Evolutionary conservation across 441 rosid species (phyloP).

Genomic region (Erodium trifolium): DNA sequence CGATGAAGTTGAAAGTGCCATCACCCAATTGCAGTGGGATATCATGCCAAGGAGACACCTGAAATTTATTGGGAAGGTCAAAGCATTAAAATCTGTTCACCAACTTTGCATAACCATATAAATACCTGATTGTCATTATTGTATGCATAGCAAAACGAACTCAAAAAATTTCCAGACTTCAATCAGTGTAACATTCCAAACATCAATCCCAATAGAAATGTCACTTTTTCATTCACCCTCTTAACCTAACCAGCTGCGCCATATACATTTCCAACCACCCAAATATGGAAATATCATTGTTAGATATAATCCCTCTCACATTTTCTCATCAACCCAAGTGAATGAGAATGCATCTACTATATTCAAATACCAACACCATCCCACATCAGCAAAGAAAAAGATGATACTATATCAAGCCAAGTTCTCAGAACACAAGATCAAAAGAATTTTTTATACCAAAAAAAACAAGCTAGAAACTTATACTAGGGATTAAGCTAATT

Average conservation of each 20-base stretch:
- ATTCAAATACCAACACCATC: neutral
- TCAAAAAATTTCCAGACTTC: neutral
- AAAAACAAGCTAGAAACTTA: neutral
- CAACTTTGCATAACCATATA: neutral
- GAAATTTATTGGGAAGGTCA: conserved; percentile 4
- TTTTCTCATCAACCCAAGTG: neutral
- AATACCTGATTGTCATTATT: neutral
- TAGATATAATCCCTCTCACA: neutral
- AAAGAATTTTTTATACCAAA: too few species aligned
- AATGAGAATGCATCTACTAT: neutral
- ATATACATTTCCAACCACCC: neutral
- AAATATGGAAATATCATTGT: neutral
- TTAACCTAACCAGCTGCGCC: neutral
- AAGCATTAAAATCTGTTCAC: neutral
- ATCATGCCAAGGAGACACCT: conserved; percentile 98
- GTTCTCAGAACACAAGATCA: neutral
- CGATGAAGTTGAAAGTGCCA: conserved; percentile 74
- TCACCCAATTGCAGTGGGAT: conserved; percentile 76
- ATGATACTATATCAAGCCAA: neutral
- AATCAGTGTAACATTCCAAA: neutral
- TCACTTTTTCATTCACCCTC: neutral
- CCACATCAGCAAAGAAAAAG: neutral
- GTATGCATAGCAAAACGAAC: neutral
- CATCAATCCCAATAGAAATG: neutral
- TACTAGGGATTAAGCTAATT: neutral